Percentiles rank a stretch among this genome's conserved stretches.
These are phyloP conservation scores for Salix purpurea DNA, from an alignment of 345 rosid genomes.

Conservation along the genomic window DNA sequence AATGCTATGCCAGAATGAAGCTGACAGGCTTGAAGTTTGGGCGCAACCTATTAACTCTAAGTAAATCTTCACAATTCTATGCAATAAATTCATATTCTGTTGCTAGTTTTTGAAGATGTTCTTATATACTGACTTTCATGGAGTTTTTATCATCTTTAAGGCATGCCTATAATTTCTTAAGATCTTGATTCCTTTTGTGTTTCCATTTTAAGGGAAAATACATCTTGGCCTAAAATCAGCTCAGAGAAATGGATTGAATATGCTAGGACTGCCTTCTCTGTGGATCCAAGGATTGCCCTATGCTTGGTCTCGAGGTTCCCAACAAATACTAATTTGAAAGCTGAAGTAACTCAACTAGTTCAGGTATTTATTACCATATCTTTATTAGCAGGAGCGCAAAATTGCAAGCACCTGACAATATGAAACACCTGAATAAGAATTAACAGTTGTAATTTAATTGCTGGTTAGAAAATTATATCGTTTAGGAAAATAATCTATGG, in stretches of 20 bases:
- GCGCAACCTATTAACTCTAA: slow-evolving; percentile 84
- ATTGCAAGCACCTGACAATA: background rate
- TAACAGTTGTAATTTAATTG: background rate
- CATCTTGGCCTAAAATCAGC: slow-evolving; percentile 58
- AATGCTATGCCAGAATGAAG: slow-evolving; percentile 95
- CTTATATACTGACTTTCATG: background rate
- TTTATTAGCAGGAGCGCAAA: background rate
- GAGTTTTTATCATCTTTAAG: background rate
- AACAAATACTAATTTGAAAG: slow-evolving; percentile 58
- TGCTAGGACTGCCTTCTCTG: slow-evolving; percentile 81
- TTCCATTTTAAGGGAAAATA: slow-evolving; percentile 54
- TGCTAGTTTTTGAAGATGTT: background rate
- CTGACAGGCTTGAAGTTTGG: slow-evolving; percentile 99
- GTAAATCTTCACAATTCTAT: slow-evolving; percentile 37
- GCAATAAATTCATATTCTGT: background rate
- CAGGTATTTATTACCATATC: slow-evolving; percentile 51
- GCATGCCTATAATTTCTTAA: background rate
- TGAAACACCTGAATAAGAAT: background rate
- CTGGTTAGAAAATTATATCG: background rate
- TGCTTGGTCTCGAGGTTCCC: slow-evolving; percentile 83
- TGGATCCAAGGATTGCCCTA: slow-evolving; percentile 85
- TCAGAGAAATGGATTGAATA: slow-evolving; percentile 84
- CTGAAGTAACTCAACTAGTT: slow-evolving; percentile 83
- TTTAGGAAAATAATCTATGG: background rate
- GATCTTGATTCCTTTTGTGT: slow-evolving; percentile 13